These are phyloP conservation scores for Coemansia sp. DNA, from an alignment of 192 early-diverging fungal species.

Conservation along the genomic window DNA sequence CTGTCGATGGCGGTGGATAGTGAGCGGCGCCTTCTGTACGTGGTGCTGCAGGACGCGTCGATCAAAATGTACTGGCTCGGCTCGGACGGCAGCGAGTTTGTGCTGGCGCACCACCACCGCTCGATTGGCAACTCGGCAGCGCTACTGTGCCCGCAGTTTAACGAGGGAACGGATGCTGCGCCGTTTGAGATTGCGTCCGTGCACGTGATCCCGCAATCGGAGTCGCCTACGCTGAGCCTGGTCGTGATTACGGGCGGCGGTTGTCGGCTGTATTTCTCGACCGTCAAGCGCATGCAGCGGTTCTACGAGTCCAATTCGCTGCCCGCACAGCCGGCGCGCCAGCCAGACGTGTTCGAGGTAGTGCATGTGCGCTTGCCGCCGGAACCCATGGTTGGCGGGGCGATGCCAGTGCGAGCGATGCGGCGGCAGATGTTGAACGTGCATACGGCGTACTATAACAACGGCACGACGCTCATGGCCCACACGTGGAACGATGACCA, in stretches of 20 bases:
- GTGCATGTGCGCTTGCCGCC: constrained; percentile 68
- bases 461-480: constrained; percentile 64
- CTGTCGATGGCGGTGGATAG: constrained; percentile 64
- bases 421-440: constrained; percentile 28
- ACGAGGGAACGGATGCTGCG: constrained; percentile 30
- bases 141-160: constrained; percentile 48
- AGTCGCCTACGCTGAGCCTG: constrained; percentile 64
- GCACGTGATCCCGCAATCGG: constrained; percentile 57
- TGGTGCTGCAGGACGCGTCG: constrained; percentile 59
- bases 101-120: constrained; percentile 45
- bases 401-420: neutral
- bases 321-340: neutral
- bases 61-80: constrained; percentile 70
- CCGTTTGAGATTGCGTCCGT: constrained; percentile 70
- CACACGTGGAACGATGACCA: constrained; percentile 60
- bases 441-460: constrained; percentile 61
- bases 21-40: constrained; percentile 63
- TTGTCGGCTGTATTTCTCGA: constrained; percentile 69
- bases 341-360: constrained; percentile 56
- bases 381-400: constrained; percentile 9
- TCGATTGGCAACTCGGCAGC: constrained; percentile 45
- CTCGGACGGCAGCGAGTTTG: constrained; percentile 52
- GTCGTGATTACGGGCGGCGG: constrained; percentile 76
- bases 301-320: constrained; percentile 15
- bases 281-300: constrained; percentile 40